Conservation (phyloP, 345 rosid genomes). For the Toxicodendron radicans region DNA sequence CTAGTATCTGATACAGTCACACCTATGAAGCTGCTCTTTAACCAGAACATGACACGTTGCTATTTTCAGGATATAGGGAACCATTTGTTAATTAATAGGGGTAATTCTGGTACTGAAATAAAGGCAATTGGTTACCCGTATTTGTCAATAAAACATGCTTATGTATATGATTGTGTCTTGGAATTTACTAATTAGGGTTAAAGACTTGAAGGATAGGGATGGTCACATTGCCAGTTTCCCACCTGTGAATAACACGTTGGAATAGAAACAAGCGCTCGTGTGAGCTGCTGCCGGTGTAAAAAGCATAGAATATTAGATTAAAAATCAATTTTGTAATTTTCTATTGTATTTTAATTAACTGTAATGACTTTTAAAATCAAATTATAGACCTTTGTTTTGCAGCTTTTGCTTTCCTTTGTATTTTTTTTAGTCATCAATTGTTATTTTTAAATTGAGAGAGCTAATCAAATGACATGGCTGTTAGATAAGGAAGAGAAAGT, state of each 20-base stretch:
- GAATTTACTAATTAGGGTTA: slow-evolving; percentile 1
- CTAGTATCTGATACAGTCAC: neutral
- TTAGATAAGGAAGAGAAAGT: neutral
- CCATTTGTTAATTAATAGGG: neutral
- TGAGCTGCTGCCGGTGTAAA: slow-evolving; percentile 16
- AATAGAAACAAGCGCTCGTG: slow-evolving; percentile 15
- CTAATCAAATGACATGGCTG: neutral
- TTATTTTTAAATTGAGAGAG: neutral
- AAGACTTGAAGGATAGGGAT: slow-evolving; percentile 17
- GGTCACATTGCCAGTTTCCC: slow-evolving; percentile 19
- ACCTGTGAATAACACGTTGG: slow-evolving; percentile 15
- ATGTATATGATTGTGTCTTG: neutral
- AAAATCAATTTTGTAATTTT: too few species aligned
- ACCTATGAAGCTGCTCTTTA: neutral
- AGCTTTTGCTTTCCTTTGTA: neutral
- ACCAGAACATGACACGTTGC: neutral
- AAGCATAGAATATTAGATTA: neutral
- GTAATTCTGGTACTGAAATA: neutral
- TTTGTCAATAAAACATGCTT: neutral
- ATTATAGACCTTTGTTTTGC: neutral
- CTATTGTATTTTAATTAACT: too few species aligned
- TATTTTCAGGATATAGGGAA: neutral
- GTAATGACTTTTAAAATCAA: neutral
- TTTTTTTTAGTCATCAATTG: neutral
- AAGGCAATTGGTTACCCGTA: neutral